Percentiles rank a stretch among this genome's conserved stretches.
phyloP scores from a whole-genome alignment of 305 asterid species.

The Coffea humblotiana region DNA sequence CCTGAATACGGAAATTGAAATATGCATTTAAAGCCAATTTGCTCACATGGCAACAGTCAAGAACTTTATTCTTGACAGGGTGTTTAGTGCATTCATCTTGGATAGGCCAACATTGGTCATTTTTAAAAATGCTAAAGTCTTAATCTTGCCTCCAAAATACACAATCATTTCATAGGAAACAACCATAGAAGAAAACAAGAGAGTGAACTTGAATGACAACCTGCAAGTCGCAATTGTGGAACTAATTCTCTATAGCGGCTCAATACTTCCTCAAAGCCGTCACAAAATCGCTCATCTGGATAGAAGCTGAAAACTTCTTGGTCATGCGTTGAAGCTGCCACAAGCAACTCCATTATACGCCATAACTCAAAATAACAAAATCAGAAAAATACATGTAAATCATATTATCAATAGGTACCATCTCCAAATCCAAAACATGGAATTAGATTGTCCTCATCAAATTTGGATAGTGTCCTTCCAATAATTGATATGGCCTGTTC shows the following conservation, averaged over 20 bases:
- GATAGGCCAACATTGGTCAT: not conserved
- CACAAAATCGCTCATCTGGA: constrained; percentile 78
- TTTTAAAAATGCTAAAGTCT: not conserved
- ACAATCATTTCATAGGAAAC: constrained; percentile 8
- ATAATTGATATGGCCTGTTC: constrained; percentile 96
- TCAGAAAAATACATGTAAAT: not conserved
- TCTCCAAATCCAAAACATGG: constrained; percentile 99
- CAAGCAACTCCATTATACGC: constrained; percentile 26
- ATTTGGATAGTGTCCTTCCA: constrained; percentile 87
- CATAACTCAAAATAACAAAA: constrained; percentile 5
- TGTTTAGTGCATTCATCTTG: not conserved
- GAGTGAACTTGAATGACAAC: constrained; percentile 29
- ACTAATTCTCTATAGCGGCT: constrained; percentile 83
- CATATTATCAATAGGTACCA: constrained; percentile 44
- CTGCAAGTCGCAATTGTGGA: constrained; percentile 92
- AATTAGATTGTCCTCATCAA: constrained; percentile 91
- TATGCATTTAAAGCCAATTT: not conserved
- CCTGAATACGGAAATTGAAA: not conserved
- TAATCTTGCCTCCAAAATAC: not conserved
- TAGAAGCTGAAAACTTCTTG: constrained; percentile 91
- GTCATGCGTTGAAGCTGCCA: constrained; percentile 95
- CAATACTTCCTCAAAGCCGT: constrained; percentile 93
- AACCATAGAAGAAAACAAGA: constrained; percentile 10
- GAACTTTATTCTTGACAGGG: not conserved
- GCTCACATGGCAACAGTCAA: not conserved